A percentile compares a stretch with the other conserved stretches of the same genome.
Conservation (phyloP, 805 yeast species). For the Pichia nakasei region DNA sequence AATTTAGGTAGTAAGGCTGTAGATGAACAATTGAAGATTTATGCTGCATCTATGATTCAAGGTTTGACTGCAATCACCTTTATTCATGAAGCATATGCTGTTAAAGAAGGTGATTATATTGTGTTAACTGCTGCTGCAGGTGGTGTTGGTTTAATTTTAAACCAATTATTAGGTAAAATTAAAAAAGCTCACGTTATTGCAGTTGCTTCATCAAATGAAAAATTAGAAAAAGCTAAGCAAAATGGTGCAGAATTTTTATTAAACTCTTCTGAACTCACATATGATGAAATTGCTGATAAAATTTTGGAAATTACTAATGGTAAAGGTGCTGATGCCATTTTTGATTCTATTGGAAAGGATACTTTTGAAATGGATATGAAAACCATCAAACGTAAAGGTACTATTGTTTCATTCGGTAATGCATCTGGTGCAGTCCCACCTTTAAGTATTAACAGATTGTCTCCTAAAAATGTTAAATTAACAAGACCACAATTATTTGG, state of each 20-base stretch:
- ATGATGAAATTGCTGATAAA: constrained; percentile 46
- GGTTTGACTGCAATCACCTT: constrained; percentile 77
- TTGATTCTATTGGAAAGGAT: constrained; percentile 72
- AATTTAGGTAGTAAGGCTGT: constrained; percentile 41
- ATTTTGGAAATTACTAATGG: constrained; percentile 56
- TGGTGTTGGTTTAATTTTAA: constrained; percentile 72
- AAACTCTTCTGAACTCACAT: constrained; percentile 31
- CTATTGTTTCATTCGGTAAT: constrained; percentile 72
- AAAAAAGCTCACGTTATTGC: constrained; percentile 81
- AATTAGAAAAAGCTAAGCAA: constrained; percentile 53
- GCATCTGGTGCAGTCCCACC: constrained; percentile 82
- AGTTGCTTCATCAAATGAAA: constrained; percentile 69
- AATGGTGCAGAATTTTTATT: constrained; percentile 74
- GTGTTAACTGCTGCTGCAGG: constrained; percentile 94
- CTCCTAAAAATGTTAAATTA: constrained; percentile 55
- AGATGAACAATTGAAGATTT: constrained; percentile 43
- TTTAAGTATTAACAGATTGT: constrained; percentile 38
- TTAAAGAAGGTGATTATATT: constrained; percentile 60
- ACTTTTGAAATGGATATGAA: constrained; percentile 59
- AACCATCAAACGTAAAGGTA: constrained; percentile 60
- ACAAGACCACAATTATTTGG: constrained; percentile 53
- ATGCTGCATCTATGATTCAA: constrained; percentile 58
- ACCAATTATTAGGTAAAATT: constrained; percentile 46
- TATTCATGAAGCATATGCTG: constrained; percentile 53
- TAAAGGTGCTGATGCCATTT: constrained; percentile 59